Evolutionary conservation across 2,329 filamentous ascomycete species (phyloP), one percentile per base, ranked within the genome.

Genomic region (Aspergillus sp.): DNA sequence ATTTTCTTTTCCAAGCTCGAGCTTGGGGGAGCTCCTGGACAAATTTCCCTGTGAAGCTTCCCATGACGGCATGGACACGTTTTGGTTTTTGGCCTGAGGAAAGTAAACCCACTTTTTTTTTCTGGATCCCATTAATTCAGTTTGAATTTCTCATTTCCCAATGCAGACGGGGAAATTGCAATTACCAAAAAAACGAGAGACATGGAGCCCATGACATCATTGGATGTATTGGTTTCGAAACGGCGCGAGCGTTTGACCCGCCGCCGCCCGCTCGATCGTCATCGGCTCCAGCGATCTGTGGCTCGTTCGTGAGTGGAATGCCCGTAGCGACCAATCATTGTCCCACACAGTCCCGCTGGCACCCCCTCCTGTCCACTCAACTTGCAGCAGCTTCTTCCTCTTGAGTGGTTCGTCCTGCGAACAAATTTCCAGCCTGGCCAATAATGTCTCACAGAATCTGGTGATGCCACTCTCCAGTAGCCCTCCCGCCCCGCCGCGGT

Each of bases 211-310:
- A 72, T 73, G 71, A 73, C 70, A 72, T 73, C 71, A 73, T 49
- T 5, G 36, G 10, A n/a, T 30, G 42, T 48, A 41, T 10, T 54
- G 57, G 54, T 54, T 36, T 57, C 61, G 60, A 71, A 71, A 70
- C 66, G 60, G 64, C 59, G 67, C 62, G 68, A 70, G 66, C 65
- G 68, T 66, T 72, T 70, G 70, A 66, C 64, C 68, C 69, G 56
- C 58, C 36, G 44, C 39, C 59, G 59, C 57, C 63, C 61, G 62
- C 59, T 65, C 60, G 67, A 70, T 73, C 71, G 67, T 73, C 70
- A 73, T 73, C 66, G 66, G 65, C 69, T 67, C 68, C 69, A 71
- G 64, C 69, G 67, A 71, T 73, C 70, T 69, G 47, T 66, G 59
- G 61, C 66, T 64, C 57, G 61, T 64, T 70, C 71, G 69, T 61